These are phyloP conservation scores for Carex parvula DNA, from an alignment of 176 grass and related monocot species.

Conservation along the genomic window DNA sequence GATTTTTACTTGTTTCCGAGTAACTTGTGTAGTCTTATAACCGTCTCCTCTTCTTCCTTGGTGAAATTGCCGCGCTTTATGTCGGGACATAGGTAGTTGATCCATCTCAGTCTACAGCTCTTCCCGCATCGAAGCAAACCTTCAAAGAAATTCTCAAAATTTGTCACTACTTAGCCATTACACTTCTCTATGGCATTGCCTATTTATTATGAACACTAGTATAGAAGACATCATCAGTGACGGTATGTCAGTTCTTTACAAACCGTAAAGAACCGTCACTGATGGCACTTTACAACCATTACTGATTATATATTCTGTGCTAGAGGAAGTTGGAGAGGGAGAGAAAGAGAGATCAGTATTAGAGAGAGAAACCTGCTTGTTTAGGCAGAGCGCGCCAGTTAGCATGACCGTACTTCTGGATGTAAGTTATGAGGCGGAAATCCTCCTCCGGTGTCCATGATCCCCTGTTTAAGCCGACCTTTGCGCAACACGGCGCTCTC, in stretches of 20 bases:
- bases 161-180: not conserved
- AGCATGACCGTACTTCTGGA: conserved; percentile 69
- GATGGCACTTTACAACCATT: too few species aligned
- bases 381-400: conserved; percentile 90
- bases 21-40: conserved; percentile 65
- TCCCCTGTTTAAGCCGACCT: conserved; percentile 80
- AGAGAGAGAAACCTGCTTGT: conserved; percentile 50
- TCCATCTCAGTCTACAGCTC: conserved; percentile 87
- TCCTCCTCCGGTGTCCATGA: conserved; percentile 91
- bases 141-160: conserved; percentile 2
- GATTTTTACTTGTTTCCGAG: conserved; percentile 73
- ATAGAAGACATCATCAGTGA: too few species aligned
- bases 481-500: conserved; percentile 79
- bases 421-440: conserved; percentile 67
- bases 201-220: too few species aligned
- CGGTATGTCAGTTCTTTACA: too few species aligned
- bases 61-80: conserved; percentile 90
- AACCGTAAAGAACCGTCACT: too few species aligned
- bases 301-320: too few species aligned
- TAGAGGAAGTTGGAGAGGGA: not conserved
- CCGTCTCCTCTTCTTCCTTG: conserved; percentile 60
- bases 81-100: conserved; percentile 93
- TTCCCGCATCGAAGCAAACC: conserved; percentile 89
- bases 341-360: not conserved
- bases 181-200: not conserved